Conservation (phyloP, 2,329 filamentous ascomycete species). For the Colletotrichum sp. region DNA sequence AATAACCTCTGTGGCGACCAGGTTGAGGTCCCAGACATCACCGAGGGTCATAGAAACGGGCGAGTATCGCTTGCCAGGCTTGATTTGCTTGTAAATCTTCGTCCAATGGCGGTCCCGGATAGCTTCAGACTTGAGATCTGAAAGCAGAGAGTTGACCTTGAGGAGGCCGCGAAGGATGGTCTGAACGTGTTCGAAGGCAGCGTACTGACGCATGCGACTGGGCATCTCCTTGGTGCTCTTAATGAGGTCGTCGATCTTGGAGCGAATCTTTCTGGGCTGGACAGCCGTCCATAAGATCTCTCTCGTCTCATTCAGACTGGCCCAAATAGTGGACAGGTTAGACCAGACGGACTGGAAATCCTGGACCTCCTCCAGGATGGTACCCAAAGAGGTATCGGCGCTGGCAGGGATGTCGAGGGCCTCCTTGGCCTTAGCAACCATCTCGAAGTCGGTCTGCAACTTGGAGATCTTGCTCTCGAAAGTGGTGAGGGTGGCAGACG, state of each 20-base stretch:
- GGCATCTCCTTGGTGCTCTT: slow-evolving; percentile 99
- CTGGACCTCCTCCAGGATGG: slow-evolving; percentile 92
- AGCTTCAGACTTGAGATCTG: slow-evolving; percentile 94
- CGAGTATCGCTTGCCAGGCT: slow-evolving; percentile 91
- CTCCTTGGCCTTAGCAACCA: slow-evolving; percentile 96
- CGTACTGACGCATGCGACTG: slow-evolving; percentile 97
- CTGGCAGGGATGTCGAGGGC: slow-evolving; percentile 87
- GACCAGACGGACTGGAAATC: slow-evolving; percentile 99
- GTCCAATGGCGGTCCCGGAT: slow-evolving; percentile 97
- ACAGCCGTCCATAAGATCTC: slow-evolving; percentile 95
- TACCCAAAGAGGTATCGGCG: slow-evolving; percentile 80
- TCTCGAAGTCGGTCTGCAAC: slow-evolving; percentile 86
- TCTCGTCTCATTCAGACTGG: slow-evolving; percentile 89
- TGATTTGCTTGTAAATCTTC: slow-evolving; percentile 96
- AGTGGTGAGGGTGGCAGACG: slow-evolving; percentile 78
- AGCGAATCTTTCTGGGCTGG: slow-evolving; percentile 89
- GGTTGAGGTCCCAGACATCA: slow-evolving; percentile 97
- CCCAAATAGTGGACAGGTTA: slow-evolving; percentile 94
- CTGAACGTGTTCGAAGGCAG: slow-evolving; percentile 99
- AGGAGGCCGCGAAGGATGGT: slow-evolving; percentile 85
- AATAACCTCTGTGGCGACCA: slow-evolving; percentile 83
- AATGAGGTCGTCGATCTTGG: slow-evolving; percentile 87
- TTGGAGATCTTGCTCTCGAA: slow-evolving; percentile 88
- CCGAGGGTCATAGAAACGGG: slow-evolving; percentile 95
- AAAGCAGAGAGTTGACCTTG: slow-evolving; percentile 87